Evolutionary conservation across 2,329 filamentous ascomycete genomes (phyloP).

Genomic region (Pseudogymnoascus sp.): DNA sequence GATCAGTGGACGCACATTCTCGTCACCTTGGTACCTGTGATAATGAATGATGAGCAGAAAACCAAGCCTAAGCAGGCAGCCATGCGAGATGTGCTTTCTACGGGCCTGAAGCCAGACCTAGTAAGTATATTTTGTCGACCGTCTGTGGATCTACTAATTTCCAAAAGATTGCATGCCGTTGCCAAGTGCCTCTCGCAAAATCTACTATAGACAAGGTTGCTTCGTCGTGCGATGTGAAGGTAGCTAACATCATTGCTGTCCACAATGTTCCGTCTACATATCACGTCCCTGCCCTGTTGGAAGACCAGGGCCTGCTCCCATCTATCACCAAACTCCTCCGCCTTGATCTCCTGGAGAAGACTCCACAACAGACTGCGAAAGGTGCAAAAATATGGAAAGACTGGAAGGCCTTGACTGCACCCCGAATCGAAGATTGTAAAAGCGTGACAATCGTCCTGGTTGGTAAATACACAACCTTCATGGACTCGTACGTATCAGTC

Average conservation of each 20-base stretch:
- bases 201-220: conserved; percentile 80
- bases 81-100: conserved; percentile 73
- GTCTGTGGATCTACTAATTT: conserved; percentile 13
- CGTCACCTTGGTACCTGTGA: conserved; percentile 76
- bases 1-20: conserved; percentile 83
- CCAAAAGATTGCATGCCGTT: conserved; percentile 81
- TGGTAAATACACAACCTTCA: conserved; percentile 80
- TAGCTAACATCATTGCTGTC: conserved; percentile 76
- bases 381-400: conserved; percentile 65
- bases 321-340: conserved; percentile 57
- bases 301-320: conserved; percentile 66
- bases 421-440: conserved; percentile 57
- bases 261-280: conserved; percentile 86
- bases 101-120: conserved; percentile 55
- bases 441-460: conserved; percentile 76
- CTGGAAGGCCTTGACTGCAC: conserved; percentile 65
- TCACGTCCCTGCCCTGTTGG: conserved; percentile 82
- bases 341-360: conserved; percentile 48
- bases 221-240: conserved; percentile 76
- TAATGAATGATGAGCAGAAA: conserved; percentile 61
- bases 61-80: conserved; percentile 95
- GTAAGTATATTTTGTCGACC: conserved; percentile 33
- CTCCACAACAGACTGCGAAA: conserved; percentile 46
- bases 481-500: conserved; percentile 79
- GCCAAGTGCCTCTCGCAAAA: conserved; percentile 64